Evolutionary conservation across 2,329 filamentous ascomycete genomes (phyloP), one percentile per base, ranked within the genome.

Genomic region (Fusarium abutilonis): DNA sequence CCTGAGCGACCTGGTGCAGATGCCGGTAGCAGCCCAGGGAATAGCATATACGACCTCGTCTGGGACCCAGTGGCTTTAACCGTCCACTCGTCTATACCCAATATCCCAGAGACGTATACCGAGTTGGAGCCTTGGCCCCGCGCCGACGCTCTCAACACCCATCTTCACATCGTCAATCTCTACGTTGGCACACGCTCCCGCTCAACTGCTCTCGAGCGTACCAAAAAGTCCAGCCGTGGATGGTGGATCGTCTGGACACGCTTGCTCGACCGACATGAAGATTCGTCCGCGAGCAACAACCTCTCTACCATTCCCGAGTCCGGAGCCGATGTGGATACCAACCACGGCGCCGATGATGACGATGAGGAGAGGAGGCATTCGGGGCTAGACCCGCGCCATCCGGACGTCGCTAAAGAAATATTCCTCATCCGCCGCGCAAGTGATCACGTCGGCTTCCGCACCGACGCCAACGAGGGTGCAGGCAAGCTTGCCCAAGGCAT

Each of bases 201-300:
- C 3, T 73, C 78, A 32, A 73, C 74, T 4, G 83, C 85, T 57
- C 71, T 84, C 4, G 87, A 90, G 71, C 79, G 85, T 17, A 89
- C 86, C 2, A 85, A 83, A 67, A 89, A 89, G 78, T 89, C 87
- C 4, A 85, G 78, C 41, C 82, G 86, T 31, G 87, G 86, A 1
- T 90, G 87, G 86, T 90, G 88, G 87, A 79, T 90, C 28, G 86
- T 89, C 23, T 90, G 87, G 87, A 86, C 82, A 43, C 79, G 85
- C 21, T 76, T 88, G 19, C 68, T 82, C 6, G 80, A 80, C 45
- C 75, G 74, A 9, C 66, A 63, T 26, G 62, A 66, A 9, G 63
- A 70, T 8, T 34, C 46, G 10, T 10, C 44, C 35, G 49, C 43
- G 14, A 56, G 40, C 43, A 65, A 35, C 34, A 67, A 57, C 44